A percentile compares a stretch with the other conserved stretches of the same genome.
Conservation (phyloP, 768 basidiomycete species). For the Filobasidium wieringae region DNA sequence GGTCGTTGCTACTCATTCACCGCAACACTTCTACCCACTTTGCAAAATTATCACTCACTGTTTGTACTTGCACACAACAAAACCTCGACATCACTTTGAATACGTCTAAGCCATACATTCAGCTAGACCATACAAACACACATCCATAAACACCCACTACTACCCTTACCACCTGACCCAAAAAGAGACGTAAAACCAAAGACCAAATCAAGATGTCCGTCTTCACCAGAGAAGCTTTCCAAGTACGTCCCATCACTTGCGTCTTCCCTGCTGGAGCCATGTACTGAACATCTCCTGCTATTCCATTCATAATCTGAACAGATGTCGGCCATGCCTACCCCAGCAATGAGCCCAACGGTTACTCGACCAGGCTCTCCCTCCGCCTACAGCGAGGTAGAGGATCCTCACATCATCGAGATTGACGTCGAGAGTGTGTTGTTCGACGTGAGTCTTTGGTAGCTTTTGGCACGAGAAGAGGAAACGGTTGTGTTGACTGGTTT, state of each 20-base stretch:
- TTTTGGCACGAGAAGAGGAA: not conserved
- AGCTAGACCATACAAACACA: too few species aligned
- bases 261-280: not conserved
- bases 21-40: too few species aligned
- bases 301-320: not conserved
- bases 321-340: conserved; percentile 13
- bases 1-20: too few species aligned
- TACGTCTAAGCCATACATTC: too few species aligned
- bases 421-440: conserved; percentile 14
- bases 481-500: not conserved
- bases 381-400: conserved; percentile 7
- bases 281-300: not conserved
- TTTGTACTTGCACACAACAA: too few species aligned
- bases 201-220: conserved; percentile 28
- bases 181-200: not conserved
- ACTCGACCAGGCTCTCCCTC: conserved; percentile 19
- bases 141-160: too few species aligned
- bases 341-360: conserved; percentile 17
- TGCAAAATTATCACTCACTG: too few species aligned
- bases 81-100: too few species aligned
- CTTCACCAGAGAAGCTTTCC: conserved; percentile 36
- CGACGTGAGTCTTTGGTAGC: conserved; percentile 2
- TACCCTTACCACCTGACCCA: too few species aligned
- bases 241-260: conserved; percentile 12
- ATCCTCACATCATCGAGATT: conserved; percentile 34